Base-by-base conservation (phyloP, 2,329 filamentous ascomycete genomes). In the Aureobasidium sp. region DNA sequence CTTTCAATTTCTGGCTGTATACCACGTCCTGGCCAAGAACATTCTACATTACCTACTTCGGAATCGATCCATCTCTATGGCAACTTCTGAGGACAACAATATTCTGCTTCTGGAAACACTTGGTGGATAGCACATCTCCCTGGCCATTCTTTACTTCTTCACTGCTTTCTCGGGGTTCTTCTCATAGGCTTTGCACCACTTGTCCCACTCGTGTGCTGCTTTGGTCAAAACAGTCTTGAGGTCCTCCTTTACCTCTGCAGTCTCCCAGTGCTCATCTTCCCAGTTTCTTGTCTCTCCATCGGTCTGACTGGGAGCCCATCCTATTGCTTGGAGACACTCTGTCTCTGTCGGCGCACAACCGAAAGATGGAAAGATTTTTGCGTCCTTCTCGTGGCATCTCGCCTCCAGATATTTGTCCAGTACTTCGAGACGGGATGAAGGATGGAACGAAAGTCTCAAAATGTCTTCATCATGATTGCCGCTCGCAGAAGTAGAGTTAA, bases 221-320 rank as follows among this genome's bases (percentile, higher is more conserved):
- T 78, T 78, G n/a, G 66, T 63, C 67, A 77, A 70, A 1, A 74
- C 69, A 27, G 67, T 66, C 66, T 69, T 74, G 53, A 77, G 66
- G 69, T 77, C 75, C 14, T 75, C 73, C 66, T 74, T 75, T 24
- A 76, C 74, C 66, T 77, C 75, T 8, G 63, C 65, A 33, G 70
- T 64, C 67, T 76, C 76, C 74, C 75, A 79, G 63, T 72, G 68
- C 67, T 78, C 75, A 60, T 79, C 76, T 64, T 78, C 76, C 75
- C 69, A 78, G 59, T 73, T 77, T 66, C 63, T 71, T 42, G 66
- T 71, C 65, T 56, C 67, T 7, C 65, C 70, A 45, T 63, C 67
- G n/a, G 69, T 67, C 35, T 69, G 66, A 57, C 68, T 73, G 2
- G 76, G 75, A 5, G 66, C 67, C 76, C 77, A 79, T 0, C 76